Evolutionary conservation across 176 grass and related monocot genomes (phyloP).

Genomic region (Carex cristatella): DNA sequence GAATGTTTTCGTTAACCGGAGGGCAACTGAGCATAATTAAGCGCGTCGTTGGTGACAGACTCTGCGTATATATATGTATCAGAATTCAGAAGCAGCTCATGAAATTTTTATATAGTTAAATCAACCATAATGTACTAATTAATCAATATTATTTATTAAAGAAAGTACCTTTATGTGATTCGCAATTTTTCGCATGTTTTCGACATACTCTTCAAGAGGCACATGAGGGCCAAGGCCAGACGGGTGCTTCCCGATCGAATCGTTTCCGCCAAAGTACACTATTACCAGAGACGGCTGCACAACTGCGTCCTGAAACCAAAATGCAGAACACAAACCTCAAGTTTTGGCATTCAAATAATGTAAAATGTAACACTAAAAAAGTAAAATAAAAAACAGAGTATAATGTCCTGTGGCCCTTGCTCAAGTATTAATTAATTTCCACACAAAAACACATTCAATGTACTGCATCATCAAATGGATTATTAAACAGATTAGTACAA

Average conservation of each 20-base stretch:
- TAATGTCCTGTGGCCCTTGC: neutral
- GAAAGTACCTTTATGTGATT: conserved; percentile 59
- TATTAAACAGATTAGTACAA: too few relatives aligned
- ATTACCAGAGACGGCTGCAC: conserved; percentile 60
- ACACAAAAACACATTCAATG: neutral
- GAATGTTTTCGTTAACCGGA: conserved; percentile 56
- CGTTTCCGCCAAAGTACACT: conserved; percentile 83
- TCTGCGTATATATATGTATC: conserved; percentile 35
- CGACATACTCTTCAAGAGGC: conserved; percentile 60
- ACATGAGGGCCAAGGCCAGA: conserved; percentile 69
- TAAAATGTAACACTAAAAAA: neutral
- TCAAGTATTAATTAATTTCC: neutral
- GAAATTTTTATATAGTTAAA: neutral
- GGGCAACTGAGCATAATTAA: conserved; percentile 71
- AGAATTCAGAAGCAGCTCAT: neutral
- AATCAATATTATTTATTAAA: neutral
- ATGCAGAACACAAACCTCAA: neutral
- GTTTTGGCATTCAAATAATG: neutral
- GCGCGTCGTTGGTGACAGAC: conserved; percentile 42
- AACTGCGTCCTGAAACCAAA: conserved; percentile 34
- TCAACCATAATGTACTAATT: neutral
- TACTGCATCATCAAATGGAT: too few relatives aligned
- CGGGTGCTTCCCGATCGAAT: conserved; percentile 44
- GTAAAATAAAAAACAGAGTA: neutral
- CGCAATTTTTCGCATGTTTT: conserved; percentile 63